These are phyloP conservation scores for Talaromyces sp. DNA, from an alignment of 2,329 filamentous ascomycete species.

Conservation along the genomic window DNA sequence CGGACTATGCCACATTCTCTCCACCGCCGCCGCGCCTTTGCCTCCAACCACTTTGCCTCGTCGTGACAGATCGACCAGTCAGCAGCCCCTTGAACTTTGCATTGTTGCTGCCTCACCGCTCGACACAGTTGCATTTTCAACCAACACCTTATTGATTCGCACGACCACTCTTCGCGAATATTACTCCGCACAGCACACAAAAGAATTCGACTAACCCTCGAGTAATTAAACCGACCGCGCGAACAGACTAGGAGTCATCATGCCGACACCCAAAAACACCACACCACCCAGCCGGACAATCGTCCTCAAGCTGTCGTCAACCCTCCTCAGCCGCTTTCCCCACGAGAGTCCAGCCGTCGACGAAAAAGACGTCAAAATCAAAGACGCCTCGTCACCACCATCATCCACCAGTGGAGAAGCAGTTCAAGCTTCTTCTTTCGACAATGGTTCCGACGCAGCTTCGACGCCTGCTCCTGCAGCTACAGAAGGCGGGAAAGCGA, in stretches of 20 bases:
- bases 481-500: conserved; percentile 36
- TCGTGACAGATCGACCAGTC: conserved; percentile 29
- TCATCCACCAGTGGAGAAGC: conserved; percentile 38
- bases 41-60: conserved; percentile 31
- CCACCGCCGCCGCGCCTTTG: conserved; percentile 24
- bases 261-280: conserved; percentile 31
- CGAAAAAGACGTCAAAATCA: conserved; percentile 24
- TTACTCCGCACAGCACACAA: no score
- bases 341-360: conserved; percentile 25
- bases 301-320: conserved; percentile 42
- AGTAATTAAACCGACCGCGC: neutral
- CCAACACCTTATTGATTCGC: conserved; percentile 21
- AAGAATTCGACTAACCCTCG: neutral
- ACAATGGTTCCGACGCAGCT: conserved; percentile 42
- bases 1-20: conserved; percentile 34
- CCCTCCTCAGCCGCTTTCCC: conserved; percentile 38
- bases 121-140: conserved; percentile 29
- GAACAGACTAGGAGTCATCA: conserved; percentile 20
- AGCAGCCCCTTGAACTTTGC: conserved; percentile 19
- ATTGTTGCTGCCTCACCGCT: conserved; percentile 20
- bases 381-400: conserved; percentile 29
- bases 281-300: conserved; percentile 39
- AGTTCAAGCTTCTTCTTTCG: conserved; percentile 40
- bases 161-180: neutral
- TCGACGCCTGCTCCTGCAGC: conserved; percentile 43